Base-by-base conservation (phyloP, 805 yeast genomes). In the Ogataea saltuana region DNA sequence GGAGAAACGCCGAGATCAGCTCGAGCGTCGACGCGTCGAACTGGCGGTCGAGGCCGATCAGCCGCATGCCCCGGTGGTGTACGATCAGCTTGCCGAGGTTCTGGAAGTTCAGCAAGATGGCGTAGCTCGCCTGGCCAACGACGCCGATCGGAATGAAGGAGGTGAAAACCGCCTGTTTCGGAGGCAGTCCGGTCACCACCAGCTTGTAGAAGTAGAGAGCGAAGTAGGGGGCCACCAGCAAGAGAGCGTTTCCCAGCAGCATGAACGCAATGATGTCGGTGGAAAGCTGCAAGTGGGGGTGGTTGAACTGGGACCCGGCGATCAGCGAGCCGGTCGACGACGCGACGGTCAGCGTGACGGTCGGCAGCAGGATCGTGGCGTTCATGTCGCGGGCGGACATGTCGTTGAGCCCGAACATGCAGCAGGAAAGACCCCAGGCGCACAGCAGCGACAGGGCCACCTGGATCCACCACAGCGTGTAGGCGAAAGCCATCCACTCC, bases 81-180 rank as follows among this genome's bases (percentile, higher is more conserved):
- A 23, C 42, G 12, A 59, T 40, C 12, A 58, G 35, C 2, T 40
- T 20, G 5, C 48, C 53, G 3, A 63, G 33, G 32, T 55, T 50
- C 3, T 49, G 28, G 28, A 45, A 53, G 20, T 45, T 54, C 10
- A 55, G 33, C 49, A 82, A 63, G 11, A 85, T 72, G 2, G 85
- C 86, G 61, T 71, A 86, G 2, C 87, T 75, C 1, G 93, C 95
- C 64, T 89, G 97, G 15, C 96, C 96, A 58, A 85, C 61, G 31
- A 90, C 82, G 6, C 97, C 97, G 34, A 88, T 68, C 1, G 95
- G 89, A 40, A 88, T 72, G 58, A 88, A 87, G 36, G 80, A 65
- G n/a, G 89, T 74, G 58, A 83, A 83, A 2, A 84, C 73, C 9
- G 54, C 50, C 8, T 64, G 60, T 43, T 80, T 73, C 5, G 72